Base-by-base conservation (phyloP, 2,329 filamentous ascomycete species). In the Phoma herbarum region DNA sequence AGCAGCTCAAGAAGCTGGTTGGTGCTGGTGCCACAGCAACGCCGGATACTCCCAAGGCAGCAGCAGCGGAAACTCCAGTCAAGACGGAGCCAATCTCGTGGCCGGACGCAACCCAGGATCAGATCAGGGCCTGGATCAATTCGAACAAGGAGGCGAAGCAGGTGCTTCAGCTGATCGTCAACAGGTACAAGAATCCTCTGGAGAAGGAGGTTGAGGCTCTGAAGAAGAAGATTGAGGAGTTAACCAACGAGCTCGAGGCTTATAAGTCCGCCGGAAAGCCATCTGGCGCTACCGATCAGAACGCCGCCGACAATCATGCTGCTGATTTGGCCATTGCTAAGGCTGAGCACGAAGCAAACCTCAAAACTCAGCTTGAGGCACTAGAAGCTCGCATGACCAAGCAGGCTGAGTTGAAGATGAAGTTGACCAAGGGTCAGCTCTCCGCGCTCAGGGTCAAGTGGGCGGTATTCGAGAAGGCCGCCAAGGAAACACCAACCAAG, bases 401-500 rank as follows among this genome's bases (percentile, higher is more conserved):
- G 33, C 66, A 88, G 3, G 85, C 90, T 50, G 84, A 90, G 61
- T 85, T 69, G 47, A 69, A 95, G 79, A 87, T 88, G 73, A 90
- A 96, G 87, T 82, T 88, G 6, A 89, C 94, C 66, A 91, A 89
- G 67, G 87, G 63, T 1, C 61, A 89, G 72, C 79, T 84, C 45
- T 86, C 84, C 61, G 79, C 81, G 9, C 86, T 88, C 0, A 83
- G 83, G 49, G 90, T 89, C 4, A 96, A 95, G 79, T 79, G 96
- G 29, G 85, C 86, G 1, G 86, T 95, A 1, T 90, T 98, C 3
- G 86, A 93, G 70, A 90, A 87, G 45, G 93, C 94, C 12, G 92
- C 90, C 0, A 84, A 84, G n/a, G 90, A 96, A 46, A 97, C 93
- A 0, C 94, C 94, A 0, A 84, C 94, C 68, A 88, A 88, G 73